These are phyloP conservation scores for Pichia occidentalis DNA, from an alignment of 805 yeast genomes.

Conservation along the genomic window DNA sequence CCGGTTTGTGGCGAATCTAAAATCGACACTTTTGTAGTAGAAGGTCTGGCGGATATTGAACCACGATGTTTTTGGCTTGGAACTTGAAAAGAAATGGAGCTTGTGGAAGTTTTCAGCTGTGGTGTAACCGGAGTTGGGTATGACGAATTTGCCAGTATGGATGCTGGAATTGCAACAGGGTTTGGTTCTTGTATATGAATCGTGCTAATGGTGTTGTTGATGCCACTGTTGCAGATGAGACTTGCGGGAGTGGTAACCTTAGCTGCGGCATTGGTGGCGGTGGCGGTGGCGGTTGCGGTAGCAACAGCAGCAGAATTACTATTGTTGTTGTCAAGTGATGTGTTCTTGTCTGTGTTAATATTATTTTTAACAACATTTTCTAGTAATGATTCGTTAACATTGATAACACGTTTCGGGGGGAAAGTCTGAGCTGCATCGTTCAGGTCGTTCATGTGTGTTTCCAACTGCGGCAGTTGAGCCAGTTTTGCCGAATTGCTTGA, in stretches of 20 bases:
- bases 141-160: constrained; percentile 9
- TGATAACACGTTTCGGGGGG: not conserved
- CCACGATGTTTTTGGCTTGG: constrained; percentile 44
- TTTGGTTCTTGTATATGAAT: not conserved
- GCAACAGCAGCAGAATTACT: too few relatives aligned
- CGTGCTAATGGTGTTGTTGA: not conserved
- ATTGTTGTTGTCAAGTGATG: too few relatives aligned
- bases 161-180: constrained; percentile 4
- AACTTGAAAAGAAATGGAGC: constrained; percentile 42
- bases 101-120: constrained; percentile 17
- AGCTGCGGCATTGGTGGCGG: too few relatives aligned
- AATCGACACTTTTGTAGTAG: constrained; percentile 29
- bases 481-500: constrained; percentile 7
- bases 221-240: not conserved
- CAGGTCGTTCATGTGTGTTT: constrained; percentile 5
- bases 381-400: constrained; percentile 10
- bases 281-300: too few relatives aligned
- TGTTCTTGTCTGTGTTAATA: too few relatives aligned
- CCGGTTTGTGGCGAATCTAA: constrained; percentile 24
- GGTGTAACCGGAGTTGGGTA: constrained; percentile 10
- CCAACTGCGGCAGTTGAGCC: constrained; percentile 15
- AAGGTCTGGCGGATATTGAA: constrained; percentile 50
- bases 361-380: constrained; percentile 3
- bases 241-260: too few relatives aligned
- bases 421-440: not conserved